Percentiles rank a stretch among this genome's conserved stretches.
phyloP scores from a whole-genome alignment of 2,329 filamentous ascomycete species.

The Endocalyx cinctus region DNA sequence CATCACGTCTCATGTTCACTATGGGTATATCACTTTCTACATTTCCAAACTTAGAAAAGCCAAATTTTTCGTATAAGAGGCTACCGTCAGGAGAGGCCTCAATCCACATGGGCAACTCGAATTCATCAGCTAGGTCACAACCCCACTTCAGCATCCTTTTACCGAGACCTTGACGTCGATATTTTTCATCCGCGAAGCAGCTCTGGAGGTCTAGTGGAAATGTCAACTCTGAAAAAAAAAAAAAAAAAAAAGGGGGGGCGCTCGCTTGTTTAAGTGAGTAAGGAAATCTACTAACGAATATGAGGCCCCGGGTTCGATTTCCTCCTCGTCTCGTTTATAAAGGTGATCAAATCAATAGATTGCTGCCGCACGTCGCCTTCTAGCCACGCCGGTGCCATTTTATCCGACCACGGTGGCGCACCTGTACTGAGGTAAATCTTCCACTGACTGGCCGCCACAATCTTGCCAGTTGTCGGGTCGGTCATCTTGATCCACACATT shows the following conservation, averaged over 20 bases:
- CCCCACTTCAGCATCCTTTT: constrained; percentile 30
- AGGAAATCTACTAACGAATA: no score
- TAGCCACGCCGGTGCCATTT: constrained; percentile 17
- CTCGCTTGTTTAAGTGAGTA: no score
- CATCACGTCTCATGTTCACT: constrained; percentile 7
- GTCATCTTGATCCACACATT: constrained; percentile 32
- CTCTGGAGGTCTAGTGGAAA: no score
- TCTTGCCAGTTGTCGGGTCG: constrained; percentile 26
- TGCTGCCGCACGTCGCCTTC: no score
- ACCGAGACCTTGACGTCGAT: constrained; percentile 32
- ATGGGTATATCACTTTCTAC: constrained; percentile 9
- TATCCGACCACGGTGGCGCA: constrained; percentile 11
- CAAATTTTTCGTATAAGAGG: constrained; percentile 30
- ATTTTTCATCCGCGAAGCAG: constrained; percentile 32
- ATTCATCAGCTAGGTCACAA: constrained; percentile 30
- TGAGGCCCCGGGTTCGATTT: no score
- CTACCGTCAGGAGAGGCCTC: constrained; percentile 31
- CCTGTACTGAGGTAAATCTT: constrained; percentile 27
- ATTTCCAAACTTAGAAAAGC: constrained; percentile 27
- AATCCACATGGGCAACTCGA: constrained; percentile 30
- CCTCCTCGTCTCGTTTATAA: no score
- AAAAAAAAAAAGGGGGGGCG: no score
- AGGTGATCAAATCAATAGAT: no score
- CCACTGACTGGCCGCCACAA: constrained; percentile 33
- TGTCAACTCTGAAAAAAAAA: no score